These are phyloP conservation scores for Solanum habrochaites DNA, from an alignment of 257 asterid genomes.

Conservation along the genomic window DNA sequence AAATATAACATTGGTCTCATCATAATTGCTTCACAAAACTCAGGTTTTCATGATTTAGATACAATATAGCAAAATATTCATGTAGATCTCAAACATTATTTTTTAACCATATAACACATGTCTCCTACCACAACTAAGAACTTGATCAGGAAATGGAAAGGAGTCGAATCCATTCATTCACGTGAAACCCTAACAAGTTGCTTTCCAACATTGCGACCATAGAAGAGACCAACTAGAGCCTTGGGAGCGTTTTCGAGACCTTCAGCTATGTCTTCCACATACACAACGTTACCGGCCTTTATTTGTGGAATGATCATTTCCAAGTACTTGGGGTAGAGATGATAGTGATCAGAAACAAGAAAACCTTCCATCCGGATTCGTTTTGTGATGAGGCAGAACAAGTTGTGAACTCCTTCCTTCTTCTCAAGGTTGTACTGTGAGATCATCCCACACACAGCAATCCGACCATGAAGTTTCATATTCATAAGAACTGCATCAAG, in stretches of 20 bases:
- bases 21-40: background rate
- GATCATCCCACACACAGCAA: background rate
- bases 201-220: background rate
- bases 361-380: background rate
- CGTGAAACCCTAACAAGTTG: background rate
- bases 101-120: background rate
- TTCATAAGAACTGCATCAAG: background rate
- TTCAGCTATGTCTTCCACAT: background rate
- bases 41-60: background rate
- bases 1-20: background rate
- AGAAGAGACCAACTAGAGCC: background rate
- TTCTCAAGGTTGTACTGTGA: background rate
- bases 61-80: background rate
- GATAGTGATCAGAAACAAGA: background rate
- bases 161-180: background rate
- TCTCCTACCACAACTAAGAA: background rate
- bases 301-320: background rate
- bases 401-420: background rate
- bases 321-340: background rate
- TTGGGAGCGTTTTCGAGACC: background rate
- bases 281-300: background rate
- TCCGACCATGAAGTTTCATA: background rate
- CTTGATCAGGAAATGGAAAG: background rate
- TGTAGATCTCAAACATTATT: background rate
- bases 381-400: background rate